phyloP scores from a whole-genome alignment of 768 basidiomycete species.

The Kwoniella pini region DNA sequence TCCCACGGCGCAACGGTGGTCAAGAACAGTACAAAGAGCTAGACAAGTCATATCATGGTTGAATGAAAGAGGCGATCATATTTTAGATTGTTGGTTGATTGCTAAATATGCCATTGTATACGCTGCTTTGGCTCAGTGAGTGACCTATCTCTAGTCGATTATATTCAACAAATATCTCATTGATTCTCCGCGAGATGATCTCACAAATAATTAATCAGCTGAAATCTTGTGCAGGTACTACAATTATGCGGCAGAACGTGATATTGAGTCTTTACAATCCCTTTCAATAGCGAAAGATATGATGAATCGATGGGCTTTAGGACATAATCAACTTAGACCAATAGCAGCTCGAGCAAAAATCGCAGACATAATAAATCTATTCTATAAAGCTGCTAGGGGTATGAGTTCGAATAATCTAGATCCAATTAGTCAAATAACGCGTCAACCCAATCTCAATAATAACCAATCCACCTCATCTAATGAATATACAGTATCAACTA shows the following conservation, averaged over 20 bases:
- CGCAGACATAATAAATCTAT: slow-evolving; percentile 18
- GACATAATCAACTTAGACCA: slow-evolving; percentile 11
- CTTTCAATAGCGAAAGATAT: slow-evolving; percentile 14
- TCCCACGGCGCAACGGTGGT: slow-evolving; percentile 12
- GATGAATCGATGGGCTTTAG: slow-evolving; percentile 20
- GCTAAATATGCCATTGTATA: slow-evolving; percentile 20
- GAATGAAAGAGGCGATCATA: slow-evolving; percentile 7
- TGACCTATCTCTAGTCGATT: not conserved
- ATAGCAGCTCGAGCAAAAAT: slow-evolving; percentile 18
- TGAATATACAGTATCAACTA: too few relatives aligned
- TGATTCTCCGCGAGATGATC: too few relatives aligned
- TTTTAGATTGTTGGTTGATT: slow-evolving; percentile 17
- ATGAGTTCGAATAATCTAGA: not conserved
- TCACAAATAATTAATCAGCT: too few relatives aligned
- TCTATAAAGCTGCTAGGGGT: slow-evolving; percentile 16
- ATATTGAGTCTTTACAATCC: slow-evolving; percentile 7
- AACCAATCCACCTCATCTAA: too few relatives aligned
- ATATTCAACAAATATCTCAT: too few relatives aligned
- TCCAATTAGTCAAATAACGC: not conserved
- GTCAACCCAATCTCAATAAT: not conserved
- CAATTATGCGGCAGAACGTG: slow-evolving; percentile 14
- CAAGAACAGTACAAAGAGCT: slow-evolving; percentile 4
- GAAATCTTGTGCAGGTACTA: slow-evolving; percentile 13
- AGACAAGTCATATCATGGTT: slow-evolving; percentile 15
- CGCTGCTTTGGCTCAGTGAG: slow-evolving; percentile 19